Evolutionary conservation across 192 early-diverging fungal species (phyloP), one percentile per base, ranked within the genome.

Genomic region (Linnemannia elongata): DNA sequence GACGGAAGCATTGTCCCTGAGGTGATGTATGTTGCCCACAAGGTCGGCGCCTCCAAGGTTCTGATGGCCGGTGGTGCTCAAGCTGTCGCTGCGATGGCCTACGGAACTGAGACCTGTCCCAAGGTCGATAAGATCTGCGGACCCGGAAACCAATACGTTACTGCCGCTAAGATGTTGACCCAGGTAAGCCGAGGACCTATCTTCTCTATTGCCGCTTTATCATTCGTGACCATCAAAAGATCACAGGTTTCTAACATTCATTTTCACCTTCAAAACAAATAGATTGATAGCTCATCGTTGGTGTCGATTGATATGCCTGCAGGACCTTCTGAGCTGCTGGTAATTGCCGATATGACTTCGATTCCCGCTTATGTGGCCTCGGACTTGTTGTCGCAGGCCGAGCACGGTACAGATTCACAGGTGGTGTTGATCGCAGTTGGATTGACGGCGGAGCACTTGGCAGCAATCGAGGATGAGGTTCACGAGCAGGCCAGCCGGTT

Each of bases 51-150:
- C n/a, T 92, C 95, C 4, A 93, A 95, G 73, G 94, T 99, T 74
- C 90, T 99, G 57, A 90, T 94, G 74, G 99, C 98, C 4, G 99
- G 99, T 75, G 99, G 99, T 72, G 98, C 99, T 4, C 99, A 99
- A 88, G 99, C 98, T 8, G 96, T 99, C 60, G 98, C 97, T 30
- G 98, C 98, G 15, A 96, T 99, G 96, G 98, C 98, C n/a, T 99
- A 98, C 82, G 98, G 98, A 52, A 99, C 99, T 6, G 95, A 97
- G 84, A 93, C 93, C 0, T 95, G 99, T 57, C 97, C 98, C 74
- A 99, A 99, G 90, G 99, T 99, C 13, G 99, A 99, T 89, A 99
- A 99, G 94, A 99, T 99, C 88, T 99, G 97, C 90, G 99, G 99
- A 41, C 99, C 99, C 13, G 99, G 99, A 54, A 99, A 99, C 89